A percentile compares a stretch with the other conserved stretches of the same genome.
phyloP scores from a whole-genome alignment of 345 rosid species.

The Xanthoceras sorbifolium region DNA sequence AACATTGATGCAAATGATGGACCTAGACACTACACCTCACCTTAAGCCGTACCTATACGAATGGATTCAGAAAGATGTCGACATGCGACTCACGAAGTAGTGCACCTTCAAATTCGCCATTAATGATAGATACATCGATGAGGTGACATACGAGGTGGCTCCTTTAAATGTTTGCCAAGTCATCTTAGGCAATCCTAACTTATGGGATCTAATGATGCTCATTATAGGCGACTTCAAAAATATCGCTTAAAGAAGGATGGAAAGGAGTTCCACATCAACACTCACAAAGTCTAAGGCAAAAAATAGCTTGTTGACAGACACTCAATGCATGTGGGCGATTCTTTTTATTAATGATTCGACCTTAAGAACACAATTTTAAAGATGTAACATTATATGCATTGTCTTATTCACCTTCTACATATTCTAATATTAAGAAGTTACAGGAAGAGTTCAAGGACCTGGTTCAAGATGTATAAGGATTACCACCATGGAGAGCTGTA shows the following conservation, averaged over 20 bases:
- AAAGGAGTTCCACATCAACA: slow-evolving; percentile 1
- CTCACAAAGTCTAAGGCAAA: not conserved
- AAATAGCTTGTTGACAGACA: not conserved
- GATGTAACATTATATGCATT: too few species aligned
- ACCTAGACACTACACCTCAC: not conserved
- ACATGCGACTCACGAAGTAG: not conserved
- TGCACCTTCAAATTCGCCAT: not conserved
- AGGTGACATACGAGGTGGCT: not conserved
- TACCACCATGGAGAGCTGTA: not conserved
- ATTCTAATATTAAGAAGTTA: too few species aligned
- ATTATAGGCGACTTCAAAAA: not conserved
- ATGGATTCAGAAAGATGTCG: not conserved
- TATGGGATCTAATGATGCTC: not conserved
- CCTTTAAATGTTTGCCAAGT: slow-evolving; percentile 4
- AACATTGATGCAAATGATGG: not conserved
- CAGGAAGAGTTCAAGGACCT: too few species aligned
- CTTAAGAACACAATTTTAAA: not conserved
- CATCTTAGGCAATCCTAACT: not conserved
- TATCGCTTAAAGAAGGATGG: not conserved
- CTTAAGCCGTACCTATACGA: not conserved
- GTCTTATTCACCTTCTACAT: too few species aligned
- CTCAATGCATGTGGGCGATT: not conserved
- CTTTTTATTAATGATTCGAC: not conserved
- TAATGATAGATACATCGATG: too few species aligned
- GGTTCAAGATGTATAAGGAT: too few species aligned